Base-by-base conservation (phyloP, 345 rosid genomes). In the Cardamine chenopodiifolia region DNA sequence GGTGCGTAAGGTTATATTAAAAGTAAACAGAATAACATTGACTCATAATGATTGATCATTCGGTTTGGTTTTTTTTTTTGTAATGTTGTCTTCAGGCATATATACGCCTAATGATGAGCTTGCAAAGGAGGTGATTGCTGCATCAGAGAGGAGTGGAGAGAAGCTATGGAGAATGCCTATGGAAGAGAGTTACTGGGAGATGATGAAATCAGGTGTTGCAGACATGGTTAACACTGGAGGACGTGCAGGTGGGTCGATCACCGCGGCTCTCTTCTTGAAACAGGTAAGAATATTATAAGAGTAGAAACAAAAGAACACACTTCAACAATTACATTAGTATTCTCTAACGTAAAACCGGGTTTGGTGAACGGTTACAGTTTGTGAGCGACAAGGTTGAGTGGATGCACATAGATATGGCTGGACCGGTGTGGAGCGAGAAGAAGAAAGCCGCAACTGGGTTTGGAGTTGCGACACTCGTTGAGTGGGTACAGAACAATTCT, bases 371-470 rank as follows among this genome's bases (percentile, higher is more conserved):
- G 74, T 62, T 76, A 81, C 91, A 95, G 99, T 95, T 89, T 81
- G 92, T 95, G 8, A 71, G 74, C 50, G 97, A 90, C 62, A 86
- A 87, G 78, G 93, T 90, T 37, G 91, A 90, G 31, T 95, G 99
- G 99, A 92, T 95, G 98, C 99, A 92, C 84, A 88, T 94, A 42
- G 99, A 94, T 86, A 70, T 91, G 57, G 97, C 99, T 37, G 99
- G 99, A 28, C 97, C 98, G 2, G 98, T 89, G 25, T 90, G 97
- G 94, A 87, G 34, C 18, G 96, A 92, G 55, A 95, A 95, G 92
- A 92, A 87, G 82, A 83, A 78, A 14, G 14, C 66, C 8, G 99
- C 97, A 0, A 90, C 99, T 0, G 99, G 99, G 40, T 92, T 92
- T 39, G 99, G 97, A 73, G 75, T 95, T 78, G 70, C 88, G 1